Evolutionary conservation across 345 rosid genomes (phyloP).

Genomic region (Bruguiera gymnorhiza): DNA sequence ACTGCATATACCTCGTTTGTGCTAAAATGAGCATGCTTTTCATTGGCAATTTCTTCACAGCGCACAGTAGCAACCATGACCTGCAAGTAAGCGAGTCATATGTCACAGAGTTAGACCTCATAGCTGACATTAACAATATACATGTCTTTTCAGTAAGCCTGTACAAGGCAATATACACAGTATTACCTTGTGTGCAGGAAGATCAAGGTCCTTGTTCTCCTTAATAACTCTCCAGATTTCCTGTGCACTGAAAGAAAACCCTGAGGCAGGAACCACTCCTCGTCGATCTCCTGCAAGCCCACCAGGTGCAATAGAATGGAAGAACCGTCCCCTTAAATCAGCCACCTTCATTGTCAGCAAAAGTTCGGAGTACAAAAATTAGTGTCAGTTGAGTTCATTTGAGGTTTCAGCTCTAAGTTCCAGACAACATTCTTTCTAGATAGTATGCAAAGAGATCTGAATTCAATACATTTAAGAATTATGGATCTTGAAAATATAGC

Average conservation of each 20-base stretch:
- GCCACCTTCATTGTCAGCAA: constrained; percentile 58
- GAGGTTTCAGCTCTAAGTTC: not conserved
- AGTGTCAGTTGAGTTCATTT: not conserved
- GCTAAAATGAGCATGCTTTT: constrained; percentile 58
- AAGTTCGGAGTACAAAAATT: not conserved
- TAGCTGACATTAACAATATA: constrained; percentile 19
- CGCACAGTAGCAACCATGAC: constrained; percentile 99
- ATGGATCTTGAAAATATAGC: not conserved
- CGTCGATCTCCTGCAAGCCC: constrained; percentile 99
- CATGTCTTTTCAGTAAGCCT: not conserved
- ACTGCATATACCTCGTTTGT: constrained; percentile 53
- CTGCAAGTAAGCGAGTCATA: constrained; percentile 33
- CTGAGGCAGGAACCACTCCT: constrained; percentile 97
- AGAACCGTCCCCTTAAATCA: constrained; percentile 79
- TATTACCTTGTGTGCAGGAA: constrained; percentile 96
- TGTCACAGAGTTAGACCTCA: not conserved
- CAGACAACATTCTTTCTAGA: constrained; percentile 4
- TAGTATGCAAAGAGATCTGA: not conserved
- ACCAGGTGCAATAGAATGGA: constrained; percentile 92
- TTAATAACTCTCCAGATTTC: constrained; percentile 94
- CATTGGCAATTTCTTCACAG: constrained; percentile 93
- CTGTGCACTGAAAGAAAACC: constrained; percentile 90
- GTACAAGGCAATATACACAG: not conserved
- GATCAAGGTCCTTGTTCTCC: constrained; percentile 97
- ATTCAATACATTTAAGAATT: not conserved